phyloP scores from a whole-genome alignment of 139 green algal species.

The Tetraselmis chui region DNA sequence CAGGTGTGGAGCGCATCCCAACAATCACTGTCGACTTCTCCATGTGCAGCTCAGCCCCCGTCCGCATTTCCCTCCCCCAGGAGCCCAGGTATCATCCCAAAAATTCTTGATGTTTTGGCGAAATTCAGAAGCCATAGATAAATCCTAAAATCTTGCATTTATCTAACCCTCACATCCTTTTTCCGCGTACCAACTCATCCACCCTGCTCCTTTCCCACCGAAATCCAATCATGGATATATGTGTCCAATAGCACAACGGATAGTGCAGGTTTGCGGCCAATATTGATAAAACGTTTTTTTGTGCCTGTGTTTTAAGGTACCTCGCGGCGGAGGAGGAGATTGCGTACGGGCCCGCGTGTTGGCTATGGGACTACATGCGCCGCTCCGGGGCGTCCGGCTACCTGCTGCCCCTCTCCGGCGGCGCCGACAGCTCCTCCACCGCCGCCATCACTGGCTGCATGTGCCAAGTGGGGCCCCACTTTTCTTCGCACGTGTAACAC shows the following conservation, averaged over 20 bases:
- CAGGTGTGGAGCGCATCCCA: neutral
- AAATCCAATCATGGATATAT: too few relatives aligned
- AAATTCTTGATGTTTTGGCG: too few relatives aligned
- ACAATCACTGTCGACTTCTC: neutral
- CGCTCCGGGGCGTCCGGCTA: slow-evolving; percentile 77
- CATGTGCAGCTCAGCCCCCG: neutral
- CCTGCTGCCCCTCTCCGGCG: slow-evolving; percentile 84
- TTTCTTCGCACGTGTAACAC: too few relatives aligned
- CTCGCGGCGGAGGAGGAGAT: slow-evolving; percentile 86
- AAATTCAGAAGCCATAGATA: too few relatives aligned
- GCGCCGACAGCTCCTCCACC: slow-evolving; percentile 72
- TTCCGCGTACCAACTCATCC: too few relatives aligned
- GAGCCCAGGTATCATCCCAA: neutral
- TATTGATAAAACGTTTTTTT: too few relatives aligned
- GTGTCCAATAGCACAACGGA: too few relatives aligned
- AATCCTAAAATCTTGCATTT: too few relatives aligned
- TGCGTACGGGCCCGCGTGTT: slow-evolving; percentile 84
- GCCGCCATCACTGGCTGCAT: slow-evolving; percentile 93
- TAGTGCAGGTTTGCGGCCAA: too few relatives aligned
- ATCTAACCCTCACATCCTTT: too few relatives aligned
- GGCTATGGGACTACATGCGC: slow-evolving; percentile 96
- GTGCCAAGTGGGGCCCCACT: slow-evolving; percentile 81
- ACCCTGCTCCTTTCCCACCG: too few relatives aligned
- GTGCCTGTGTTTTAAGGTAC: too few relatives aligned
- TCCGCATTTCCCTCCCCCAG: neutral